These are phyloP conservation scores for Phaeosphaeriaceae sp. DNA, from an alignment of 2,329 filamentous ascomycete genomes.

Conservation along the genomic window DNA sequence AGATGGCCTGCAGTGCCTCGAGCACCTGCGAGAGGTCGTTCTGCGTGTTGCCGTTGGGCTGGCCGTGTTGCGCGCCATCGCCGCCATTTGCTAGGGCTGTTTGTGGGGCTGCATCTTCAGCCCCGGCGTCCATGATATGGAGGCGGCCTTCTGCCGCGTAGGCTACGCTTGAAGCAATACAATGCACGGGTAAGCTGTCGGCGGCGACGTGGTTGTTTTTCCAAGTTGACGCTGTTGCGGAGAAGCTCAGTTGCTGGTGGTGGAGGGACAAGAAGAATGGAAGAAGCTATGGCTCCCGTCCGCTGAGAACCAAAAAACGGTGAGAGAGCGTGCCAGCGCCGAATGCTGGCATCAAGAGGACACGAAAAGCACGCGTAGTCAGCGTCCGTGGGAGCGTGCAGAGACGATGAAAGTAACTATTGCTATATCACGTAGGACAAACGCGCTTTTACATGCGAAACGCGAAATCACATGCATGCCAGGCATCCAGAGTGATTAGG, in stretches of 20 bases:
- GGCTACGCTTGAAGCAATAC: not conserved
- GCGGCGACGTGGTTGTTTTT: not conserved
- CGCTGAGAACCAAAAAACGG: constrained; percentile 18
- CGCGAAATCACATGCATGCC: constrained; percentile 35
- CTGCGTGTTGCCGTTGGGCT: constrained; percentile 25
- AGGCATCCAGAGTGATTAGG: not conserved
- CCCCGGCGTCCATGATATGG: constrained; percentile 40
- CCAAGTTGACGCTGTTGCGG: not conserved
- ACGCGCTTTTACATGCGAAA: constrained; percentile 10
- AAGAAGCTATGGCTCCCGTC: constrained; percentile 24
- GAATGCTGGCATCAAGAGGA: not conserved
- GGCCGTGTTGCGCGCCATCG: constrained; percentile 20
- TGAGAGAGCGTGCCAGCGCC: constrained; percentile 21
- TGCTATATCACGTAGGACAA: not conserved
- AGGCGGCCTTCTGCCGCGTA: constrained; percentile 18
- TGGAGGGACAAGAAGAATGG: constrained; percentile 13
- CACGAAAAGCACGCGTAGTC: not conserved
- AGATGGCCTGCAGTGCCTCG: constrained; percentile 85
- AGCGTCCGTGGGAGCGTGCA: not conserved
- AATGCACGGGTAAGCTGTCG: not conserved
- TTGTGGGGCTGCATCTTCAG: constrained; percentile 33
- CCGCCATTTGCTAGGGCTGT: constrained; percentile 26
- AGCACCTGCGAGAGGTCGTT: constrained; percentile 71
- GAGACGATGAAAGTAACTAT: not conserved
- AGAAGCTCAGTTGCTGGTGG: constrained; percentile 1